Evolutionary conservation across 1,139 yeast species (phyloP).

Genomic region (Hyphopichia pseudoburtonii): DNA sequence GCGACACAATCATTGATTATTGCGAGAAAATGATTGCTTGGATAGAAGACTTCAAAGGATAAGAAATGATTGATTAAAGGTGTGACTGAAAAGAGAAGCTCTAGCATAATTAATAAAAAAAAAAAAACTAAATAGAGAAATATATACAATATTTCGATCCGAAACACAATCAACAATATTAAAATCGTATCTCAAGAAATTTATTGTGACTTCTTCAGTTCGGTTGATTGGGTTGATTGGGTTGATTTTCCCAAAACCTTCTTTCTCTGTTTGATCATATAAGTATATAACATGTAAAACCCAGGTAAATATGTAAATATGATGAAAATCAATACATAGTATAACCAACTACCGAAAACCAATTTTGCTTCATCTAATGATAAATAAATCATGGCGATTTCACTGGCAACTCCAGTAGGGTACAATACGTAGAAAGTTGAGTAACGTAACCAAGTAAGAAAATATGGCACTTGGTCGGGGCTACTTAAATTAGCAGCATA

Average conservation of each 20-base stretch:
- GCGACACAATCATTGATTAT: slow-evolving; percentile 37
- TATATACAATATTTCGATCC: too few species aligned
- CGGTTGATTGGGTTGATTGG: slow-evolving; percentile 9
- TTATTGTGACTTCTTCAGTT: slow-evolving; percentile 19
- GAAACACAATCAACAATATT: too few species aligned
- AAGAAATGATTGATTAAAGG: too few species aligned
- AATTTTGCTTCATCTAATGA: slow-evolving; percentile 64
- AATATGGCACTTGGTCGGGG: slow-evolving; percentile 57
- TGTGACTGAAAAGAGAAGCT: too few species aligned
- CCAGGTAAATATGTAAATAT: slow-evolving; percentile 81
- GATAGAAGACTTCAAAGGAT: slow-evolving; percentile 24
- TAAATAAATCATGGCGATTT: slow-evolving; percentile 65
- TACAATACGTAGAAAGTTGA: slow-evolving; percentile 79
- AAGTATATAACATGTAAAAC: slow-evolving; percentile 76
- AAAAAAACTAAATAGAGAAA: too few species aligned
- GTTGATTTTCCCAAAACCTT: slow-evolving; percentile 51
- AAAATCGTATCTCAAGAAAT: too few species aligned
- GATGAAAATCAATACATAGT: slow-evolving; percentile 53
- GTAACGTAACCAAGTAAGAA: slow-evolving; percentile 75
- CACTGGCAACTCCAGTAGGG: slow-evolving; percentile 90
- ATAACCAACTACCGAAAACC: slow-evolving; percentile 52
- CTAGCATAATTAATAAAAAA: too few species aligned
- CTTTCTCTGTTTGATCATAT: slow-evolving; percentile 86
- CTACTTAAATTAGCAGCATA: slow-evolving; percentile 68
- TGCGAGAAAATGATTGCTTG: slow-evolving; percentile 30